Evolutionary conservation across 768 basidiomycete species (phyloP), one percentile per base, ranked within the genome.

Genomic region (Pleurotus salmoneostramineus): DNA sequence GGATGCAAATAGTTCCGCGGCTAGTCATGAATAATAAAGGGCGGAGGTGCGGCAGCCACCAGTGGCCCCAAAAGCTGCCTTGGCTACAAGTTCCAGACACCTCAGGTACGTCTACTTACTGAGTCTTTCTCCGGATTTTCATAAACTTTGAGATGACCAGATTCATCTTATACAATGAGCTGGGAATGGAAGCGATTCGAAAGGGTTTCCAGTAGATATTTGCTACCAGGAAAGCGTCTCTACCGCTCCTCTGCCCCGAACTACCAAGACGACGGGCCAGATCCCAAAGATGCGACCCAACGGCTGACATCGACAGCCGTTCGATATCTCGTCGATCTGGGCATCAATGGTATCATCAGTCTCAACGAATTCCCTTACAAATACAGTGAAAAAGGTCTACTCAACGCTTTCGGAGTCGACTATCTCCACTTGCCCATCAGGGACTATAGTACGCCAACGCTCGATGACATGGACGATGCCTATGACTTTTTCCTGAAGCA

Each of bases 181-280:
- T 14, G 45, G 17, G 61, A 58, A 32, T 67, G 64, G 66, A 6
- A 58, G 21, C 46, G 56, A 33, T 67, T 64, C 45, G 59, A 37
- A 7, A 42, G 35, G 6, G 66, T 63, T 50, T 65, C 58, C 2
- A 12, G 58, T 2, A 51, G 50, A 0, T 35, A 51, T 35, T 47
- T 21, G 7, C 58, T 66, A 8, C 58, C 11, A 2, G 61, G 58
- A 15, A 61, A 62, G 31, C 56, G 57, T 11, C 61, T 66, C 21
- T 62, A 61, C 43, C 67, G 66, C 27, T 49, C 68, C 42, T 68
- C 67, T 4, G 60, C 68, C 1, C 63, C 67, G 17, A 61, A 62
- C 56, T 68, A 68, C 55, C 56, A 61, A 36, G 50, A 51, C 15
- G 27, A 2, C 4, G 50, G n/a, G 3, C 14, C 50, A 5, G 5